Evolutionary conservation across 768 basidiomycete species (phyloP).

Genomic region (Macrocybe gigantea): DNA sequence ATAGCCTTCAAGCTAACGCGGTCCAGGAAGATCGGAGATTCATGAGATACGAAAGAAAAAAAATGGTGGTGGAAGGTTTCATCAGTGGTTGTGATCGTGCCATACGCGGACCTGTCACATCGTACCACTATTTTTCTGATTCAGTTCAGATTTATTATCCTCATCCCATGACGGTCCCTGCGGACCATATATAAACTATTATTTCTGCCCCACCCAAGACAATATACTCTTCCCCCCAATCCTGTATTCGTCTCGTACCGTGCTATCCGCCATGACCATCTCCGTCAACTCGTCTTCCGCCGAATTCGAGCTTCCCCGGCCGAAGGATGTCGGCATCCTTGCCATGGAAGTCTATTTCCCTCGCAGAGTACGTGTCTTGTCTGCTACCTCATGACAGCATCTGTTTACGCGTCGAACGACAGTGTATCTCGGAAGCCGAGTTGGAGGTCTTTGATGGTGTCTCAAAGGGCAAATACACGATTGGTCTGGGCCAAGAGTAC

Average conservation of each 20-base stretch:
- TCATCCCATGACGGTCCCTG: slow-evolving; percentile 25
- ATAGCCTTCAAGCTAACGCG: no score
- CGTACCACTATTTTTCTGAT: slow-evolving; percentile 40
- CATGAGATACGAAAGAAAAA: no score
- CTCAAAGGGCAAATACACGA: slow-evolving; percentile 95
- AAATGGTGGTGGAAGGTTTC: no score
- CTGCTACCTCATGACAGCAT: neutral
- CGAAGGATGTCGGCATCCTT: slow-evolving; percentile 92
- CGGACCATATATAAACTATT: slow-evolving; percentile 20
- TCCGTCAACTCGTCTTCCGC: slow-evolving; percentile 25
- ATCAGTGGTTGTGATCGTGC: no score
- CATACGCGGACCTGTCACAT: slow-evolving; percentile 14
- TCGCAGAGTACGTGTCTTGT: slow-evolving; percentile 55
- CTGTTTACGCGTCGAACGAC: slow-evolving; percentile 6
- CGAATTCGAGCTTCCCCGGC: slow-evolving; percentile 48
- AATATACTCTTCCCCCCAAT: slow-evolving; percentile 8
- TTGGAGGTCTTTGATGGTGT: slow-evolving; percentile 95
- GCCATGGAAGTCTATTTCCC: slow-evolving; percentile 95
- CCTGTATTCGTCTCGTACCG: slow-evolving; percentile 8
- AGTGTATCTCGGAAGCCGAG: slow-evolving; percentile 95
- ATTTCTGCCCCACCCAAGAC: slow-evolving; percentile 7
- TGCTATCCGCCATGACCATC: slow-evolving; percentile 31
- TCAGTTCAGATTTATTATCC: slow-evolving; percentile 28
- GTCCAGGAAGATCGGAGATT: no score
- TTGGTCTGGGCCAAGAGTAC: slow-evolving; percentile 94